Conservation (phyloP, 1,139 yeast genomes). For the Yarrowia galli region DNA sequence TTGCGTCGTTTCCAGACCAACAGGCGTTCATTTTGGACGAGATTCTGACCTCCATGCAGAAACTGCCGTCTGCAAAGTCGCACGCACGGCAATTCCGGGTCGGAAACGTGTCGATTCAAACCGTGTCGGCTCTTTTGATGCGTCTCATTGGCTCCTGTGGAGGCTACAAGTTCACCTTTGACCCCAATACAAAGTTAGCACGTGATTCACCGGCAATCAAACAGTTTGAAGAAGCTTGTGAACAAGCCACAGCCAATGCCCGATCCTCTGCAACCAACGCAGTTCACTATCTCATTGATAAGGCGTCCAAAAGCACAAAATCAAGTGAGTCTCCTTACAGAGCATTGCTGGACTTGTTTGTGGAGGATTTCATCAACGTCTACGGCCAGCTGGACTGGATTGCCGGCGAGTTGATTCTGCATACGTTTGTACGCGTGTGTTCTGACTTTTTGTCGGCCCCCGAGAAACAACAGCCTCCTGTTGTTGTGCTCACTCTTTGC, state of each 20-base stretch:
- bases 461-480: constrained; percentile 34
- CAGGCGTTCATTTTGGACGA: constrained; percentile 67
- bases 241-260: constrained; percentile 51
- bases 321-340: constrained; percentile 46
- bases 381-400: constrained; percentile 67
- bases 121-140: constrained; percentile 57
- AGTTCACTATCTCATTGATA: constrained; percentile 44
- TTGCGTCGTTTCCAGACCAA: constrained; percentile 59
- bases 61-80: constrained; percentile 56
- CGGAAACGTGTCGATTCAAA: constrained; percentile 59
- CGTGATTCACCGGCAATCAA: constrained; percentile 13
- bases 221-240: constrained; percentile 38
- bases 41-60: constrained; percentile 60
- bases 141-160: constrained; percentile 57
- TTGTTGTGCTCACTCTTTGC: constrained; percentile 47
- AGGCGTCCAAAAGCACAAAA: constrained; percentile 45
- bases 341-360: constrained; percentile 57
- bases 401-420: constrained; percentile 59
- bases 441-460: constrained; percentile 24
- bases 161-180: constrained; percentile 44
- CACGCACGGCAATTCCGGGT: constrained; percentile 57
- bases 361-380: constrained; percentile 63
- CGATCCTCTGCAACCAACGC: constrained; percentile 53
- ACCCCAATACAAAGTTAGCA: constrained; percentile 26
- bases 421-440: constrained; percentile 51